These are phyloP conservation scores for Abrus precatorius DNA, from an alignment of 306 rosid species.

Conservation along the genomic window DNA sequence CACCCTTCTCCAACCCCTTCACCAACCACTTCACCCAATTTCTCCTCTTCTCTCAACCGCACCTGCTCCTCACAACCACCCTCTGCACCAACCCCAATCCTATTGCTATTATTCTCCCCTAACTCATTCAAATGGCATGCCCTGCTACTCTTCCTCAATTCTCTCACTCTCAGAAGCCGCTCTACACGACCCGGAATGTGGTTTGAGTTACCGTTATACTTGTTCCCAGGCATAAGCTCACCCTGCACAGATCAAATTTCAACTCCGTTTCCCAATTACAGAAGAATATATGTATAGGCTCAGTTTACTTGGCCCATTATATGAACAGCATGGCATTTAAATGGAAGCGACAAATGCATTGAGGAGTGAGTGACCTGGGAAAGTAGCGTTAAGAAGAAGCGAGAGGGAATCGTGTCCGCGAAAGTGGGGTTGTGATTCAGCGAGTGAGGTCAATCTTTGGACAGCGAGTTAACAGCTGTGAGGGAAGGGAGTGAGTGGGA, in stretches of 20 bases:
- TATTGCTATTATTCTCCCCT: slow-evolving; percentile 41
- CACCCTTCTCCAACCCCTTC: slow-evolving; percentile 55
- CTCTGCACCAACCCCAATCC: slow-evolving; percentile 42
- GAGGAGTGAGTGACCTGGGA: no score
- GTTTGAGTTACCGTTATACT: slow-evolving; percentile 61
- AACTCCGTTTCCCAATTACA: slow-evolving; percentile 16
- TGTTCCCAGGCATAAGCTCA: slow-evolving; percentile 80
- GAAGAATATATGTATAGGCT: background rate
- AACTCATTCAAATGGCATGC: slow-evolving; percentile 57
- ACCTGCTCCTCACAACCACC: slow-evolving; percentile 51
- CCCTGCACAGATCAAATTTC: slow-evolving; percentile 34
- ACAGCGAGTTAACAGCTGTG: slow-evolving; percentile 38
- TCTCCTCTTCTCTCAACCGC: slow-evolving; percentile 63
- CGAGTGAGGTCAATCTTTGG: background rate
- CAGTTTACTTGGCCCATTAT: background rate
- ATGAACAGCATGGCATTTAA: background rate
- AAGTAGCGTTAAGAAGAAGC: background rate
- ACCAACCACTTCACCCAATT: slow-evolving; percentile 29
- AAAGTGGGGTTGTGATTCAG: background rate
- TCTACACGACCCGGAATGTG: slow-evolving; percentile 63
- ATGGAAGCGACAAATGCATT: background rate
- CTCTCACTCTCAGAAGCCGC: slow-evolving; percentile 71
- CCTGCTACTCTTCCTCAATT: slow-evolving; percentile 64
- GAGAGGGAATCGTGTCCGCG: slow-evolving; percentile 14
- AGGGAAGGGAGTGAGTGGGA: slow-evolving; percentile 43